Evolutionary conservation across 2,329 filamentous ascomycete species (phyloP), one percentile per base, ranked within the genome.

Genomic region (Sarocladium brachiariae): DNA sequence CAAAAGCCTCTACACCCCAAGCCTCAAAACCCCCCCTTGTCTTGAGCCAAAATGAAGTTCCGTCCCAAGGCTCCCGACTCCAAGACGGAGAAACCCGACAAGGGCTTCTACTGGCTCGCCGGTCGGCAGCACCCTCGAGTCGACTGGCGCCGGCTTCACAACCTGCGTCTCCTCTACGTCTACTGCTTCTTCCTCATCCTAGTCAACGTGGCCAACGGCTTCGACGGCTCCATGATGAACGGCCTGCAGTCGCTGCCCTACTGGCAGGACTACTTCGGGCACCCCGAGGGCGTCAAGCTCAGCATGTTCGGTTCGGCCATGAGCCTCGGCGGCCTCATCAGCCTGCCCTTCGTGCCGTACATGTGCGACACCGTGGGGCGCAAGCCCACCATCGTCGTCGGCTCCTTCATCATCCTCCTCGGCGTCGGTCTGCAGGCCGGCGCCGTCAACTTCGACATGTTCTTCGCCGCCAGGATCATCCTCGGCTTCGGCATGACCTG

Each of bases 191-290:
- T 65, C 16, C 54, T 65, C 30, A 62, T 65, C 39, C 52, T 63
- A 50, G 61, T 57, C 46, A 63, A 63, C 55, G 63, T 57, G 1
- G 61, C 62, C 25, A 63, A 63, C 50, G 68, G 67, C 41, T 70
- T 65, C 37, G 67, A 70, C 38, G 64, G 65, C 6, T 65, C 65
- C 11, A 52, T 67, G 47, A 67, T 70, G 63, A 70, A 70, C 52
- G 65, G 67, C 9, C 61, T 73, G 3, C 70, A 49, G 33, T 49
- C 46, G 24, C 33, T 49, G 46, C 46, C 55, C 1, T 56, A 64
- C 51, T 70, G 68, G 68, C 59, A 62, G 49, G 49, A 53, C 7
- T 69, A 70, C 54, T 67, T 70, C 27, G 57, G 58, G 24, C 56
- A 60, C 19, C 63, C 63, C 2, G 27, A 48, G 7, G 59, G 59